phyloP scores from a whole-genome alignment of 139 green algal species.

The Chlorella sp. region DNA sequence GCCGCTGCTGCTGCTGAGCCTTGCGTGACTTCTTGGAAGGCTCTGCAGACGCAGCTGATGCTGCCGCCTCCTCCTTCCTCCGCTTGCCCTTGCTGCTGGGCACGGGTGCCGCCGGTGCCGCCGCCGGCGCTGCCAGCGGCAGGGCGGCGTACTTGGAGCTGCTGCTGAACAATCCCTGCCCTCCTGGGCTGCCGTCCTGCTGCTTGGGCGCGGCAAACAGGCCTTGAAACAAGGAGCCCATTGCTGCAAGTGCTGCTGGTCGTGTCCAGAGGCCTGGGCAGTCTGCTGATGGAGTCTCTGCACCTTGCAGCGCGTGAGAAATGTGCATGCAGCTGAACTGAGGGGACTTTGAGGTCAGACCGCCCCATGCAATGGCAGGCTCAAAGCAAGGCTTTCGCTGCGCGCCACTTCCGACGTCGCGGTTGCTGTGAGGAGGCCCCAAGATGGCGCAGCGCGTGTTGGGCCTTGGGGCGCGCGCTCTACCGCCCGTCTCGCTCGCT shows the following conservation, averaged over 20 bases:
- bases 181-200: neutral
- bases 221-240: neutral
- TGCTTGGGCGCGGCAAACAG: neutral
- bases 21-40: slow-evolving; percentile 9
- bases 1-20: neutral
- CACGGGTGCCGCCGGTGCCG: neutral
- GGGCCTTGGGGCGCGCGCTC: too few relatives aligned
- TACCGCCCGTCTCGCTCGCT: too few relatives aligned
- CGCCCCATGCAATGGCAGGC: too few relatives aligned
- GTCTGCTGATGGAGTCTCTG: too few relatives aligned
- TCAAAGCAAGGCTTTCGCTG: too few relatives aligned
- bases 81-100: neutral
- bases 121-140: neutral
- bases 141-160: slow-evolving; percentile 10
- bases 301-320: neutral
- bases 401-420: too few relatives aligned
- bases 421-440: too few relatives aligned
- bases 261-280: too few relatives aligned
- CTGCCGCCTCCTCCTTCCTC: neutral
- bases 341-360: too few relatives aligned
- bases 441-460: too few relatives aligned
- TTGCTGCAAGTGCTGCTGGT: neutral
- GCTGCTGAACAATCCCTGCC: neutral
- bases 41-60: neutral
- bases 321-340: slow-evolving; percentile 20